A percentile compares a stretch with the other conserved stretches of the same genome.
Conservation (phyloP, 2,329 filamentous ascomycete genomes). For the Penicillium nordicum region DNA sequence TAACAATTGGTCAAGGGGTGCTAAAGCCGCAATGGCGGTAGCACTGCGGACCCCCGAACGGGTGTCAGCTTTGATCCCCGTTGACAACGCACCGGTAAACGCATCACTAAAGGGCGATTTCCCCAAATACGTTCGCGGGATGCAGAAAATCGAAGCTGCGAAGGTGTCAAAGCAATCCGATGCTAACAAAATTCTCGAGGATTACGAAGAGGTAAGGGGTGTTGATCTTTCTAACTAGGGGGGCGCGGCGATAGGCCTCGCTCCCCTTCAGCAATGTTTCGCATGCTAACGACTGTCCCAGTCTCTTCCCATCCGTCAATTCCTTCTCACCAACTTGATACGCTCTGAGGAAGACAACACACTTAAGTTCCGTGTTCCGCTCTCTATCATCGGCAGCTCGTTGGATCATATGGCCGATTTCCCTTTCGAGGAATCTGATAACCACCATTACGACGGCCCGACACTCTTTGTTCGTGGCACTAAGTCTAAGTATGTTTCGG, state of each 20-base stretch:
- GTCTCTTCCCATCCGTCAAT: conserved; percentile 77
- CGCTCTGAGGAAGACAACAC: conserved; percentile 51
- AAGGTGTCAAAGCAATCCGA: conserved; percentile 67
- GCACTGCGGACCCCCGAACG: conserved; percentile 67
- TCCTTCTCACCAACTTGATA: conserved; percentile 81
- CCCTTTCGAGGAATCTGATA: conserved; percentile 72
- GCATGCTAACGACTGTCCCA: conserved; percentile 23
- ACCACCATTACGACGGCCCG: conserved; percentile 67
- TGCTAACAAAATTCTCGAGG: conserved; percentile 72
- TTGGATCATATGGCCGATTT: conserved; percentile 82
- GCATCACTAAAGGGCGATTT: conserved; percentile 72
- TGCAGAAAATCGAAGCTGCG: conserved; percentile 74
- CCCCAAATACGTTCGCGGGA: conserved; percentile 73
- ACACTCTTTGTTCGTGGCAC: conserved; percentile 67
- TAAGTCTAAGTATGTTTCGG: conserved; percentile 40
- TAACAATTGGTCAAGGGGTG: conserved; percentile 59
- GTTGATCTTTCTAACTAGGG: not conserved
- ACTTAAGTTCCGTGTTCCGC: conserved; percentile 74
- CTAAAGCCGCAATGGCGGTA: conserved; percentile 87
- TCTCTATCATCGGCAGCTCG: conserved; percentile 64
- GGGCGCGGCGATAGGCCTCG: not conserved
- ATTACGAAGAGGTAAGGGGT: conserved; percentile 63
- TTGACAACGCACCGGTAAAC: conserved; percentile 90
- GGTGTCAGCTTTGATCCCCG: conserved; percentile 70
- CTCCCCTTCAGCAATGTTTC: not conserved